These are phyloP conservation scores for Verbascum thapsus DNA, from an alignment of 257 asterid species.

Conservation along the genomic window DNA sequence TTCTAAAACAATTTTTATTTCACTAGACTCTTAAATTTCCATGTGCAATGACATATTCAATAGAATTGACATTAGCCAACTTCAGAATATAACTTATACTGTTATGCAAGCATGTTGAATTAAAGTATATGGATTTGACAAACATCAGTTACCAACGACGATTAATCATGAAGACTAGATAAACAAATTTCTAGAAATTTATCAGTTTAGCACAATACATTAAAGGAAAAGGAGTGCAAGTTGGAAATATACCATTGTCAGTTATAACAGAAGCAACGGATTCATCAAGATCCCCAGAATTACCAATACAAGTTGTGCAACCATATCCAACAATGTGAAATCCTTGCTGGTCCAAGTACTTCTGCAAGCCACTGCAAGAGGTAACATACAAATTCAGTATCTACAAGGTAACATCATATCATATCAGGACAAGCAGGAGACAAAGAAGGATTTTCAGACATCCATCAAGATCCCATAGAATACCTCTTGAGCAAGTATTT, in stretches of 20 bases:
- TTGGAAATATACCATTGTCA: constrained; percentile 64
- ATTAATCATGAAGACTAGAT: background rate
- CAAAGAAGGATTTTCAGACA: background rate
- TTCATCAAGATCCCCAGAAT: constrained; percentile 94
- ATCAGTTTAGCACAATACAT: background rate
- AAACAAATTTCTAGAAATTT: background rate
- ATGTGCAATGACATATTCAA: background rate
- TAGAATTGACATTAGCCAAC: background rate
- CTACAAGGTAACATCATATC: background rate
- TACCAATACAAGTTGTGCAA: constrained; percentile 97
- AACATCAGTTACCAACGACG: background rate
- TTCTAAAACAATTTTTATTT: background rate
- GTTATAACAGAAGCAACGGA: constrained; percentile 75
- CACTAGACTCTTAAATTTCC: background rate
- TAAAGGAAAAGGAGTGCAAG: background rate
- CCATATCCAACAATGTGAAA: constrained; percentile 93
- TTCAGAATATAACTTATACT: too few species aligned
- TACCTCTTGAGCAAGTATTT: constrained; percentile 85
- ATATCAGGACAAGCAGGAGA: background rate
- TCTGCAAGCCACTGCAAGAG: constrained; percentile 73
- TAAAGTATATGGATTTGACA: background rate
- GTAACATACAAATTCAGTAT: constrained; percentile 19
- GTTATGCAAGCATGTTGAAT: too few species aligned
- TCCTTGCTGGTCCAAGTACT: constrained; percentile 86
- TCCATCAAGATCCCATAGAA: constrained; percentile 3